Percentiles rank a stretch among this genome's conserved stretches.
phyloP scores from a whole-genome alignment of 345 rosid species.

The Brassica incana region DNA sequence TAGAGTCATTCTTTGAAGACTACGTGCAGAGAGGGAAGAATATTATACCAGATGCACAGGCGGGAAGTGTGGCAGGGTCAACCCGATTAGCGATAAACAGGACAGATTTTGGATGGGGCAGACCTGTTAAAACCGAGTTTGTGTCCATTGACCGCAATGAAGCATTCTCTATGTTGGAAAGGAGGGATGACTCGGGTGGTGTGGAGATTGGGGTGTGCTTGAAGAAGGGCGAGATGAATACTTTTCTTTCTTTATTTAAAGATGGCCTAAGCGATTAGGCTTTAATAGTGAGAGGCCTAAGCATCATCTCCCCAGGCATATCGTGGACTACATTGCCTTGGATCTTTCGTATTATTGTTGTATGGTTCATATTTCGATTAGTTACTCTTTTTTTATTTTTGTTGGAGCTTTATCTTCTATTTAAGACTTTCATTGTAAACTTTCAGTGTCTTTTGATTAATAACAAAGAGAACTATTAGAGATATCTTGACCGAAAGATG shows the following conservation, averaged over 20 bases:
- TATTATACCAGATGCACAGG: background rate
- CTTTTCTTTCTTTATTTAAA: background rate
- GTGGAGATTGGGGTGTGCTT: conserved; percentile 36
- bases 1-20: background rate
- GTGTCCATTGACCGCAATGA: background rate
- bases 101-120: conserved; percentile 40
- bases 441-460: background rate
- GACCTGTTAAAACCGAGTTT: conserved; percentile 20
- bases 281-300: background rate
- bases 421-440: background rate
- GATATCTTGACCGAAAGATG: too few relatives aligned
- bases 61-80: conserved; percentile 27
- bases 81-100: conserved; percentile 27
- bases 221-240: conserved; percentile 20
- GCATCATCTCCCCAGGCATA: background rate
- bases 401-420: background rate
- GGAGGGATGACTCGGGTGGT: conserved; percentile 28
- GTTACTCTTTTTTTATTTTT: background rate
- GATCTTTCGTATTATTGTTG: background rate
- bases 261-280: background rate
- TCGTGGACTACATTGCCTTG: background rate
- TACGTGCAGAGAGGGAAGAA: background rate
- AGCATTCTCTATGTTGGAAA: conserved; percentile 33
- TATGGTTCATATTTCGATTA: background rate
- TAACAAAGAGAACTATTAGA: too few relatives aligned